A percentile compares a stretch with the other conserved stretches of the same genome.
phyloP scores from a whole-genome alignment of 768 basidiomycete genomes.

The Cystoderma amianthinum region DNA sequence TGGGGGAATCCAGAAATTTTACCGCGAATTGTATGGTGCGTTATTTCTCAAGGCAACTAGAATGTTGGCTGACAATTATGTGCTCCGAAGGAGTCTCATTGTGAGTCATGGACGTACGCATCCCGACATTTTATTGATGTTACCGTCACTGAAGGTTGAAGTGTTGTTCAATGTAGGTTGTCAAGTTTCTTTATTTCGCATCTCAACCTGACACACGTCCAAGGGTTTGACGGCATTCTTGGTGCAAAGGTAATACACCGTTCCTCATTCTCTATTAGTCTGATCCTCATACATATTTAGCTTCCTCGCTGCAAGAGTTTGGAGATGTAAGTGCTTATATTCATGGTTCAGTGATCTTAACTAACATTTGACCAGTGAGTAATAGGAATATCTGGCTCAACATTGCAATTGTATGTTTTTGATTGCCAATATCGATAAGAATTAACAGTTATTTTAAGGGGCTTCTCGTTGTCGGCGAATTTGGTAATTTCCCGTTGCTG shows the following conservation, averaged over 20 bases:
- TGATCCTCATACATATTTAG: slow-evolving; percentile 11
- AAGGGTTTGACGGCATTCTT: slow-evolving; percentile 40
- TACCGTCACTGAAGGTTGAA: slow-evolving; percentile 24
- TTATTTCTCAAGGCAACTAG: neutral
- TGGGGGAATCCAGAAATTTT: slow-evolving; percentile 19
- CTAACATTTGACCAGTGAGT: slow-evolving; percentile 28
- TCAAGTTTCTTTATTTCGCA: neutral
- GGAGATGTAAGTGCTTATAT: slow-evolving; percentile 26
- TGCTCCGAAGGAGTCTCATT: neutral
- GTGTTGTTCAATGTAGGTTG: slow-evolving; percentile 39
- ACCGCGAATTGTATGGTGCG: neutral
- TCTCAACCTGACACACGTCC: neutral
- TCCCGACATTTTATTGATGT: neutral
- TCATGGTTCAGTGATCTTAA: neutral
- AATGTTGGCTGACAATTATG: neutral
- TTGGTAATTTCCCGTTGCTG: slow-evolving; percentile 19
- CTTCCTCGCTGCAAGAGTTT: slow-evolving; percentile 39
- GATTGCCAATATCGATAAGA: no score
- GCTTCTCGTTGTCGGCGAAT: slow-evolving; percentile 30
- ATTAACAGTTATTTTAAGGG: slow-evolving; percentile 12
- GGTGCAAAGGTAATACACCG: slow-evolving; percentile 40
- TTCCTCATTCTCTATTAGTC: neutral
- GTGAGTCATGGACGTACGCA: neutral
- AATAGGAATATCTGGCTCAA: slow-evolving; percentile 27
- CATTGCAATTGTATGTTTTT: slow-evolving; percentile 23